These are phyloP conservation scores for Xylaria arbuscula DNA, from an alignment of 2,329 filamentous ascomycete species.

Conservation along the genomic window DNA sequence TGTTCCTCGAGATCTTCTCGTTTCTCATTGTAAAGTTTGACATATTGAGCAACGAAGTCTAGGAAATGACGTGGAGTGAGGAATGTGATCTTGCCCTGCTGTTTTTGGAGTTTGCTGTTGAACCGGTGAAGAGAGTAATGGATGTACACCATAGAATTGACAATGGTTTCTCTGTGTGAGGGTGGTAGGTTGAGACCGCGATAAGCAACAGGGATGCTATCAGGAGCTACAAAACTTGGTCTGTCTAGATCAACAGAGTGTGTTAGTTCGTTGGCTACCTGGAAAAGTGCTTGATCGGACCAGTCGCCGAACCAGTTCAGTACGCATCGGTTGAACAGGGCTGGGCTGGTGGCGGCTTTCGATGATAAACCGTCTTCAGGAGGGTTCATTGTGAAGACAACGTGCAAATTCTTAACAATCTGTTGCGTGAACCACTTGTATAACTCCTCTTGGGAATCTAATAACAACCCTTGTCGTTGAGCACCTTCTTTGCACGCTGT, in stretches of 20 bases:
- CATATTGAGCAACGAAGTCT: slow-evolving; percentile 97
- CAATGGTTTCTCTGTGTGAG: slow-evolving; percentile 87
- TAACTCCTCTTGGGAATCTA: slow-evolving; percentile 98
- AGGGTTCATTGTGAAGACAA: slow-evolving; percentile 99
- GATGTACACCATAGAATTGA: slow-evolving; percentile 99
- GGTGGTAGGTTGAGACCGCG: slow-evolving; percentile 85
- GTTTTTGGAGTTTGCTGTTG: slow-evolving; percentile 87
- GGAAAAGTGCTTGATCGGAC: slow-evolving; percentile 98
- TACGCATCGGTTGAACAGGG: slow-evolving; percentile 98
- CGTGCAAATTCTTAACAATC: slow-evolving; percentile 98
- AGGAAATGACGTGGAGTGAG: slow-evolving; percentile 96
- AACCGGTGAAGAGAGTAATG: slow-evolving; percentile 94
- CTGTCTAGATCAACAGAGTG: slow-evolving; percentile 96
- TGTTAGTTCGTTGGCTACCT: slow-evolving; percentile 94
- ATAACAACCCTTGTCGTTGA: slow-evolving; percentile 90
- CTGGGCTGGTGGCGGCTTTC: slow-evolving; percentile 96
- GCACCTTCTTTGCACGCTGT: slow-evolving; percentile 98
- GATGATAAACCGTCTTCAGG: slow-evolving; percentile 94
- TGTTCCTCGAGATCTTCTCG: slow-evolving; percentile 98
- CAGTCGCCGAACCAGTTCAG: slow-evolving; percentile 99
- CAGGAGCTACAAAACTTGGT: slow-evolving; percentile 83
- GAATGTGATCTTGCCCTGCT: slow-evolving; percentile 92
- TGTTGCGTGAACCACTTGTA: slow-evolving; percentile 99
- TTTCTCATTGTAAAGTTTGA: slow-evolving; percentile 97
- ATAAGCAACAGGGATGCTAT: slow-evolving; percentile 93